These are phyloP conservation scores for Coemansia sp. DNA, from an alignment of 192 early-diverging fungal genomes.

Conservation along the genomic window DNA sequence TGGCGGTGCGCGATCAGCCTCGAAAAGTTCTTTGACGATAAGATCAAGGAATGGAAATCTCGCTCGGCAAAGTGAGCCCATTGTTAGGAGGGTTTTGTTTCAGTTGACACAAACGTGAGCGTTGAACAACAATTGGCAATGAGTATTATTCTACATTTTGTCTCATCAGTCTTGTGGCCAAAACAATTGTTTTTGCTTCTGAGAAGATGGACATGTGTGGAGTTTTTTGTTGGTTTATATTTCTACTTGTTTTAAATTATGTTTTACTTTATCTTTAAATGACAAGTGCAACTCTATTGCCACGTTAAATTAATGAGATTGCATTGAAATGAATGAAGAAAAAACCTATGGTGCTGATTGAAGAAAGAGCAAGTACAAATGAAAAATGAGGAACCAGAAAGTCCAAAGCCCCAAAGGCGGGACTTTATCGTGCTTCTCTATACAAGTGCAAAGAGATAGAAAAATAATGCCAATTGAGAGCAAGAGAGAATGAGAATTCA, in stretches of 20 bases:
- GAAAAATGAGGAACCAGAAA: neutral
- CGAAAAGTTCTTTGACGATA: slow-evolving; percentile 78
- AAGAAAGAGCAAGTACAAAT: neutral
- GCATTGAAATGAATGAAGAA: slow-evolving; percentile 2
- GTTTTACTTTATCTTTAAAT: no score
- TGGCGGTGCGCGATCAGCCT: slow-evolving; percentile 73
- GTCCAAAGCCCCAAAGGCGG: neutral
- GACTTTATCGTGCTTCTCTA: slow-evolving; percentile 16
- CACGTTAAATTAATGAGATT: neutral
- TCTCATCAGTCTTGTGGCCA: neutral
- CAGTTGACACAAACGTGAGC: neutral
- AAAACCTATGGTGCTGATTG: slow-evolving; percentile 1
- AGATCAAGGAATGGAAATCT: slow-evolving; percentile 65
- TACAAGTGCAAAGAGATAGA: slow-evolving; percentile 39
- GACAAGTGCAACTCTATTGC: neutral
- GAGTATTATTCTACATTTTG: neutral
- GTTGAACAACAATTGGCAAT: neutral
- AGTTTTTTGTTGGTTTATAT: no score
- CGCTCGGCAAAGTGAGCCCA: slow-evolving; percentile 26
- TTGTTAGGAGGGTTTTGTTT: neutral
- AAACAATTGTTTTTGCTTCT: slow-evolving; percentile 1
- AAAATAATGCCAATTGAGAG: slow-evolving; percentile 19
- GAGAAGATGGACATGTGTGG: neutral
- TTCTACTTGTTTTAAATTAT: no score
- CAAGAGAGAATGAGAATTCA: slow-evolving; percentile 3